phyloP scores from a whole-genome alignment of 2,329 filamentous ascomycete genomes.

The Beauveria caledonica region DNA sequence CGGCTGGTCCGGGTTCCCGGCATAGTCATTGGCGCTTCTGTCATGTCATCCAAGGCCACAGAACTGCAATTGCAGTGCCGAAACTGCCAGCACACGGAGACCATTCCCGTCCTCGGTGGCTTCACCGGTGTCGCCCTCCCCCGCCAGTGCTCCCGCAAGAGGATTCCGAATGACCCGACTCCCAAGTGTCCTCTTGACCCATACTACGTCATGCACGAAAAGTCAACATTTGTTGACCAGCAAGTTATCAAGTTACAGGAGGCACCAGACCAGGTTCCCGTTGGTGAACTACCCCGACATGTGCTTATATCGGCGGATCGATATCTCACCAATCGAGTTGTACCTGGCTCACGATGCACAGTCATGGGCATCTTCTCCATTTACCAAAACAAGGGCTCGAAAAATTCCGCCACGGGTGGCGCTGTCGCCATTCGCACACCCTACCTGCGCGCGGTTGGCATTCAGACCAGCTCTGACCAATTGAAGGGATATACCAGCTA shows the following conservation, averaged over 20 bases:
- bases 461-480: constrained; percentile 83
- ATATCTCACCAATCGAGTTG: constrained; percentile 90
- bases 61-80: constrained; percentile 80
- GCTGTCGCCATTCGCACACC: constrained; percentile 94
- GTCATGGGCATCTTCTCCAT: constrained; percentile 98
- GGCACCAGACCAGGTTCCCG: constrained; percentile 92
- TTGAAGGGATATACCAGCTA: constrained; percentile 80
- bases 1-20: constrained; percentile 94
- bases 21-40: constrained; percentile 94
- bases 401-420: constrained; percentile 62
- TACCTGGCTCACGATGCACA: constrained; percentile 89
- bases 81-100: constrained; percentile 66
- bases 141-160: constrained; percentile 60
- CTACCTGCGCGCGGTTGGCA: constrained; percentile 86
- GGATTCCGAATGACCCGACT: constrained; percentile 55
- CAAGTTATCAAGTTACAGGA: constrained; percentile 98
- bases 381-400: constrained; percentile 85
- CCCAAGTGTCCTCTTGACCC: constrained; percentile 86
- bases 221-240: constrained; percentile 90
- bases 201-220: constrained; percentile 93
- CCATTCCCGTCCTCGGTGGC: constrained; percentile 68
- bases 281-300: constrained; percentile 89
- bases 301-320: constrained; percentile 95
- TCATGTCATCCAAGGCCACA: constrained; percentile 92
- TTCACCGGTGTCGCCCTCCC: constrained; percentile 84